Evolutionary conservation across 2,329 filamentous ascomycete species (phyloP).

Genomic region (Pezicula radicicola): DNA sequence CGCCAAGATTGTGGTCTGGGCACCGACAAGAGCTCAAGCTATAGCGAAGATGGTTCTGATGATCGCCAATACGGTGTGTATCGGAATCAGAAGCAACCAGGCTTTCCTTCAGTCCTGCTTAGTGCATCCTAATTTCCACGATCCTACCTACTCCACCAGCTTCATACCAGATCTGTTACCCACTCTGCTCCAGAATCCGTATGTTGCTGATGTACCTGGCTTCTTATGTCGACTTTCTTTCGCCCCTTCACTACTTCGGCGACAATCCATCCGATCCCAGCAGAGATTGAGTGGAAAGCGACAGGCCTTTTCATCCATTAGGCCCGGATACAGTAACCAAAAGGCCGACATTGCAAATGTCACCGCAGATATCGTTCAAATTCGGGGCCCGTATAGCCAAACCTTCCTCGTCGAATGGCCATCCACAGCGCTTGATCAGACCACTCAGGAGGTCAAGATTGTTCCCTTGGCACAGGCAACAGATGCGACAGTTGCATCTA

Average conservation of each 20-base stretch:
- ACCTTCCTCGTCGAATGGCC: neutral
- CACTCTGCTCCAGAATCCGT: conserved; percentile 51
- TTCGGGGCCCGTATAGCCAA: neutral
- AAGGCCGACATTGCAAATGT: neutral
- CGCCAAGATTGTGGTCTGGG: conserved; percentile 39
- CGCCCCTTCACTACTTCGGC: conserved; percentile 17
- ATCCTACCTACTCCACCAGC: conserved; percentile 63
- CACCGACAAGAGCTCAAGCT: conserved; percentile 31
- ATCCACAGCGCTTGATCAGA: neutral
- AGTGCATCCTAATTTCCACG: conserved; percentile 58
- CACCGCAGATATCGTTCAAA: neutral
- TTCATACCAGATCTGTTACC: conserved; percentile 57
- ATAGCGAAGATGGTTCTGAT: conserved; percentile 32
- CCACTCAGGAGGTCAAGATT: neutral
- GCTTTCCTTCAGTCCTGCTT: conserved; percentile 67
- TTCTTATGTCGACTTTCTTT: conserved; percentile 32
- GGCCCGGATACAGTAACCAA: neutral
- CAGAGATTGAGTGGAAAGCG: neutral
- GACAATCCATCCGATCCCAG: neutral
- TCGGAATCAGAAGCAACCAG: conserved; percentile 59
- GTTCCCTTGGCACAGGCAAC: neutral
- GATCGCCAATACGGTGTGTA: conserved; percentile 34
- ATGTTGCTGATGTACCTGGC: conserved; percentile 60
- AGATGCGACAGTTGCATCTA: neutral
- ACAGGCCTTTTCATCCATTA: neutral